Evolutionary conservation across 106 monocot genomes (phyloP).

Genomic region (Platanthera zijinensis): DNA sequence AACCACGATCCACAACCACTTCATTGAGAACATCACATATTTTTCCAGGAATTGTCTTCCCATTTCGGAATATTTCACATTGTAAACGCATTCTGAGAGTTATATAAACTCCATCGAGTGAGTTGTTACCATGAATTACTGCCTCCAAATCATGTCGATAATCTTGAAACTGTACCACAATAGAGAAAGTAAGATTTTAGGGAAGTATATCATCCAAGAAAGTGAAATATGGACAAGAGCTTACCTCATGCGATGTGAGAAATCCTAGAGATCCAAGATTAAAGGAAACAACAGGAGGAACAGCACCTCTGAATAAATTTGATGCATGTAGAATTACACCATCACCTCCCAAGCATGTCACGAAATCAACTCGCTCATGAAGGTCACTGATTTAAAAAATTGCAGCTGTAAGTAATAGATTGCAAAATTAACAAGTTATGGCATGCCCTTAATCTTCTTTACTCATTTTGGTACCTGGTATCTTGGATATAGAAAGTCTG

Average conservation of each 20-base stretch:
- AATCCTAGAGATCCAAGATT: conserved; percentile 99
- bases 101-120: conserved; percentile 85
- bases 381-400: conserved; percentile 61
- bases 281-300: conserved; percentile 97
- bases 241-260: conserved; percentile 88
- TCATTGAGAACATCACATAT: conserved; percentile 95
- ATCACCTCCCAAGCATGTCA: conserved; percentile 96
- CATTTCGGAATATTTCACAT: conserved; percentile 91
- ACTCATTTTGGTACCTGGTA: conserved; percentile 53
- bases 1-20: conserved; percentile 97
- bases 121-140: conserved; percentile 93
- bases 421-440: conserved; percentile 3
- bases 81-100: conserved; percentile 91
- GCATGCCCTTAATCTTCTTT: background rate
- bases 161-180: conserved; percentile 59
- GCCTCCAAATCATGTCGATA: conserved; percentile 70
- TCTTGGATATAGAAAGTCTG: conserved; percentile 98
- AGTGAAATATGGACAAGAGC: conserved; percentile 13
- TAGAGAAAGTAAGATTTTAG: conserved; percentile 3
- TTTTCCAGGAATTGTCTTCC: conserved; percentile 90
- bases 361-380: conserved; percentile 99
- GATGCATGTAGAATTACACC: conserved; percentile 98
- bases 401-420: background rate
- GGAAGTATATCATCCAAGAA: conserved; percentile 5
- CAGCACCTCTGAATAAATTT: conserved; percentile 90